A percentile compares a stretch with the other conserved stretches of the same genome.
Conservation (phyloP, 164 flowering plant species). For the Vitis cinerea region DNA sequence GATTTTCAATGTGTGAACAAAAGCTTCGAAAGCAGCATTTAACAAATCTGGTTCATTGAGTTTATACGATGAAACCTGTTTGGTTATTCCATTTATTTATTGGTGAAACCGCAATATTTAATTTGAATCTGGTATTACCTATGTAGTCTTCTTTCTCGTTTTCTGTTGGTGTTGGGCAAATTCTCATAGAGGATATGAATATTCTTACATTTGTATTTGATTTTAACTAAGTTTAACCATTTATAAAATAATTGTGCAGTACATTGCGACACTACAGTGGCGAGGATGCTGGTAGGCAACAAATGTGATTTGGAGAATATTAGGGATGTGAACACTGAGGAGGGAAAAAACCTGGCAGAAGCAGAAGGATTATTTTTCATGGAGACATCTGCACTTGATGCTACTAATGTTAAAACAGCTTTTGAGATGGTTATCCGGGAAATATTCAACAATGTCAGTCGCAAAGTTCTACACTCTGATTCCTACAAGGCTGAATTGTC, state of each 20-base stretch:
- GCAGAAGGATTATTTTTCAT: slow-evolving; percentile 43
- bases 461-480: slow-evolving; percentile 35
- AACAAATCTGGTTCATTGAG: too few species aligned
- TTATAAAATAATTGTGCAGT: slow-evolving; percentile 16
- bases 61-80: too few species aligned
- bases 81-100: too few species aligned
- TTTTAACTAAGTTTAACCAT: not conserved
- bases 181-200: too few species aligned
- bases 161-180: not conserved
- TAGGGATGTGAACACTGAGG: slow-evolving; percentile 35
- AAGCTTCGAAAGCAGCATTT: too few species aligned
- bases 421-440: slow-evolving; percentile 37
- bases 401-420: slow-evolving; percentile 41
- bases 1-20: too few species aligned
- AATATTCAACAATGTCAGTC: slow-evolving; percentile 34
- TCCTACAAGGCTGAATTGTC: slow-evolving; percentile 37
- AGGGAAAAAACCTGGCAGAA: slow-evolving; percentile 42
- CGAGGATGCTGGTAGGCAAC: slow-evolving; percentile 47
- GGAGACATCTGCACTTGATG: slow-evolving; percentile 52
- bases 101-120: too few species aligned
- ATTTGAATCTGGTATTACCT: too few species aligned
- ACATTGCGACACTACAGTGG: slow-evolving; percentile 40
- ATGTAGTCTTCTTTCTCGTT: not conserved
- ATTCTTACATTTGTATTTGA: not conserved
- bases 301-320: slow-evolving; percentile 40